Base-by-base conservation (phyloP, 768 basidiomycete genomes). In the Lactarius psammicola region DNA sequence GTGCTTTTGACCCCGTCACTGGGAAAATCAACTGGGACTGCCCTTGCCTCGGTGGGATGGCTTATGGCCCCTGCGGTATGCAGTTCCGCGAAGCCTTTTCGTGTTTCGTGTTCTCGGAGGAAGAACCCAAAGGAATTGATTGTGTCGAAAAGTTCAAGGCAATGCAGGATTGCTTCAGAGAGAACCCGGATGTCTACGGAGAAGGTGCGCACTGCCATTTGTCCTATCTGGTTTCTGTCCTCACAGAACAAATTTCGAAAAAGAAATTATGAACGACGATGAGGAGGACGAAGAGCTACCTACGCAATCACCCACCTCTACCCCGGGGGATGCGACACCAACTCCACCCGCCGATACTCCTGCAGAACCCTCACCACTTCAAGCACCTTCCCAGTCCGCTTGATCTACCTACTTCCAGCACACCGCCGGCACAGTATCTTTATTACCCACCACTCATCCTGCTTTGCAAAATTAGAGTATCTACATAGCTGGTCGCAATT, bases 1-100 rank as follows among this genome's bases (percentile, higher is more conserved):
- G 84, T 44, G 96, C 97, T 5, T 98, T 85, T 81, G 90, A 99
- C 78, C 95, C 95, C 23, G 94, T 86, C 68, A 99, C 97, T 1
- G 97, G 97, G 53, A 95, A 98, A 83, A 98, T 99, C 73, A 99
- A 99, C 79, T 99, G 97, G 97, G 97, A 98, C 74, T 99, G 97
- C 76, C 94, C 97, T 1, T 98, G 97, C 76, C 86, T 99, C 9
- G 97, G 97, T 36, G 97, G 97, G 58, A 98, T 99, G 97, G 96
- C 96, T 11, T 83, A 98, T 73, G 96, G 97, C 7, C 94, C 95
- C 11, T 99, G 97, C 73, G 97, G 97, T 10, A 82, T 83, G 67
- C 84, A 98, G 70, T 99, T 99, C 81, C 87, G 89, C 68, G 92
- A 89, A 68, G 96, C 97, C 1, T 99, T 99, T 78, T 93, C 94